phyloP scores from a whole-genome alignment of 1,139 yeast species.

The Debaryomyces sp. region DNA sequence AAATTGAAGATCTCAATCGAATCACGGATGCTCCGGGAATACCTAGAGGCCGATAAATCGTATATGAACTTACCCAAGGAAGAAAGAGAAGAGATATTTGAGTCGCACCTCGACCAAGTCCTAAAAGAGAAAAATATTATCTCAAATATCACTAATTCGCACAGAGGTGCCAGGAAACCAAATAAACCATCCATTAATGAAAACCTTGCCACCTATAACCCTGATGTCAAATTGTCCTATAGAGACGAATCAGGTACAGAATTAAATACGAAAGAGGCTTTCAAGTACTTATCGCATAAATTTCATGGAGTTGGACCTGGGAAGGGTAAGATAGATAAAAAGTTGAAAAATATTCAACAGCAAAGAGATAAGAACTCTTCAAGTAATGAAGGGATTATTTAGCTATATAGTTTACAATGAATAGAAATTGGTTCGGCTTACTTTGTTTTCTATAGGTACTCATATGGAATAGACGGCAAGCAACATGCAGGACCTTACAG shows the following conservation, averaged over 20 bases:
- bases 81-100: slow-evolving; percentile 32
- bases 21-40: slow-evolving; percentile 42
- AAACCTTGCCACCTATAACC: slow-evolving; percentile 55
- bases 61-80: slow-evolving; percentile 33
- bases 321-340: slow-evolving; percentile 12
- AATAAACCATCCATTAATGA: background rate
- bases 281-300: slow-evolving; percentile 79
- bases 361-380: slow-evolving; percentile 1
- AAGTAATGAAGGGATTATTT: background rate
- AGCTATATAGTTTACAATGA: background rate
- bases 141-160: slow-evolving; percentile 3
- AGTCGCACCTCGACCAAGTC: slow-evolving; percentile 32
- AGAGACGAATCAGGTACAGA: slow-evolving; percentile 72
- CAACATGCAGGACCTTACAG: background rate
- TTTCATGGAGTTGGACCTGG: slow-evolving; percentile 67
- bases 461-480: background rate
- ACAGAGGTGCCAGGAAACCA: background rate
- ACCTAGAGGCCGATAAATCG: slow-evolving; percentile 34
- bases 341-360: slow-evolving; percentile 7
- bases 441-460: background rate
- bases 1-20: slow-evolving; percentile 39
- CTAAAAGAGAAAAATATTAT: slow-evolving; percentile 31
- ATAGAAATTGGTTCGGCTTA: background rate
- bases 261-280: slow-evolving; percentile 75
- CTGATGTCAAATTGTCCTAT: slow-evolving; percentile 65